Percentiles rank a stretch among this genome's conserved stretches.
Conservation (phyloP, 306 rosid species). For the Pterocarpus santalinus region DNA sequence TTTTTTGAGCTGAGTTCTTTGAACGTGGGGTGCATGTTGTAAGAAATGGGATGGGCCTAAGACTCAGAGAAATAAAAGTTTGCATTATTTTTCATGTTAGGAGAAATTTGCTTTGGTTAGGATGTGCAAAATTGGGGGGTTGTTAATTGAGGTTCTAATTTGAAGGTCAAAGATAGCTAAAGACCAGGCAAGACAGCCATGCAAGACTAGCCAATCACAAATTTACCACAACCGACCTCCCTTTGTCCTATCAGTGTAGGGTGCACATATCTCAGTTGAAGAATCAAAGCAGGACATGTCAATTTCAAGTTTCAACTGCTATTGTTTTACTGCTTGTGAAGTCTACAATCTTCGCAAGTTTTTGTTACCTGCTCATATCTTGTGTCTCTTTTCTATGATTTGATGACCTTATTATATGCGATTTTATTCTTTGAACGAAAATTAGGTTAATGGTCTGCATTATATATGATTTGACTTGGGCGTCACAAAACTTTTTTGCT, state of each 20-base stretch:
- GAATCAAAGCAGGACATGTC: background rate
- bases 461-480: background rate
- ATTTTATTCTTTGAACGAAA: too few species aligned
- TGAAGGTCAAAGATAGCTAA: constrained; percentile 68
- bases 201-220: constrained; percentile 35
- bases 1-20: constrained; percentile 48
- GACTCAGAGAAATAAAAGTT: constrained; percentile 44
- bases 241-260: background rate
- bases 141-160: constrained; percentile 61
- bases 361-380: background rate
- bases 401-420: background rate
- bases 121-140: constrained; percentile 59
- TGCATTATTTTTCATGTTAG: constrained; percentile 28
- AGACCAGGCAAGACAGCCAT: constrained; percentile 53
- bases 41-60: constrained; percentile 43
- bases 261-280: constrained; percentile 8
- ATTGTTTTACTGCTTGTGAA: background rate
- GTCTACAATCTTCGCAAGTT: background rate
- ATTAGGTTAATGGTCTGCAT: too few species aligned
- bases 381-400: background rate
- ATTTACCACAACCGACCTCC: constrained; percentile 2
- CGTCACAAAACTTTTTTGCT: background rate
- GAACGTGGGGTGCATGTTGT: constrained; percentile 92
- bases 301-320: constrained; percentile 31
- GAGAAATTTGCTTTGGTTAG: constrained; percentile 23